These are phyloP conservation scores for Cladochytrium replicatum DNA, from an alignment of 192 early-diverging fungal genomes.

Conservation along the genomic window DNA sequence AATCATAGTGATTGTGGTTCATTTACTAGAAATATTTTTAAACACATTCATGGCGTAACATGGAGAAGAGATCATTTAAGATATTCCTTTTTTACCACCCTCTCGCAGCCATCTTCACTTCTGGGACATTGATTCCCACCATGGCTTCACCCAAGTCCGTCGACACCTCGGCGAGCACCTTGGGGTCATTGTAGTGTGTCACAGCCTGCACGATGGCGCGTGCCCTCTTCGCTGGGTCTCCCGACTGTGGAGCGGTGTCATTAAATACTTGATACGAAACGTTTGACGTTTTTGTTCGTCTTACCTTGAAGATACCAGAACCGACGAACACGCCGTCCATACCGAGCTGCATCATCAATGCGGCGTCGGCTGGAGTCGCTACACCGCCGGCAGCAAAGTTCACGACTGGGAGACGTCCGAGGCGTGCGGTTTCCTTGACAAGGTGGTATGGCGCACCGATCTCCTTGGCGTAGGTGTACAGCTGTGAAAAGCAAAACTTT, in stretches of 20 bases:
- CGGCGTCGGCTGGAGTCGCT: slow-evolving; percentile 97
- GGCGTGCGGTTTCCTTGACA: slow-evolving; percentile 74
- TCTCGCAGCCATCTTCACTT: too few species aligned
- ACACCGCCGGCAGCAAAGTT: slow-evolving; percentile 98
- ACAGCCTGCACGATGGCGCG: slow-evolving; percentile 91
- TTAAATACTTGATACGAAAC: too few species aligned
- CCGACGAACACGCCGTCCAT: slow-evolving; percentile 98
- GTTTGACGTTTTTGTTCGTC: too few species aligned
- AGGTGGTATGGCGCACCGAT: slow-evolving; percentile 85
- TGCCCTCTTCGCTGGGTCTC: slow-evolving; percentile 89
- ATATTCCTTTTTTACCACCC: too few species aligned
- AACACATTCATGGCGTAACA: too few species aligned
- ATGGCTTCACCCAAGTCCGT: slow-evolving; percentile 92
- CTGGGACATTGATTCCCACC: slow-evolving; percentile 98
- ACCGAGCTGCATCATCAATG: slow-evolving; percentile 98
- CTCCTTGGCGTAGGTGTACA: slow-evolving; percentile 94
- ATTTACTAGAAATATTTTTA: too few species aligned
- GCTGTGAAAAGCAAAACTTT: slow-evolving; percentile 12
- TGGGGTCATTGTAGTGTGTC: slow-evolving; percentile 85
- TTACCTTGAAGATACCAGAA: slow-evolving; percentile 97
- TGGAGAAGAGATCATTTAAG: too few species aligned
- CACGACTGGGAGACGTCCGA: slow-evolving; percentile 90
- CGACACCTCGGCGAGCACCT: slow-evolving; percentile 78
- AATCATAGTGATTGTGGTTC: too few species aligned
- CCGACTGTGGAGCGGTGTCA: too few species aligned